These are phyloP conservation scores for Metschnikowia vanudenii DNA, from an alignment of 805 yeast genomes.

Conservation along the genomic window DNA sequence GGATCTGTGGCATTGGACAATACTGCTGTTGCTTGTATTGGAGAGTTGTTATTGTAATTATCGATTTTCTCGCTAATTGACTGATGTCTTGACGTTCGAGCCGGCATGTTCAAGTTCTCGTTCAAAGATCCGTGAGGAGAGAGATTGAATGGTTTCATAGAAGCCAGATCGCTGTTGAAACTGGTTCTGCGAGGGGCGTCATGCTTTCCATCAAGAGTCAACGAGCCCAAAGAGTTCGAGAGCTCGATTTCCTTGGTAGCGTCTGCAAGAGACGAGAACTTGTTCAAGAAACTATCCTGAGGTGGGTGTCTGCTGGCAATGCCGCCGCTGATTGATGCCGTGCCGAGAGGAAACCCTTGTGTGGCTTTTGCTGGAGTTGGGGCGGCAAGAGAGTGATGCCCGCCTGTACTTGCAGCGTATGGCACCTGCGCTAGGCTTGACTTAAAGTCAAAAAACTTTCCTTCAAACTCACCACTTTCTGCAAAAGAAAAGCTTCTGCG, in stretches of 20 bases:
- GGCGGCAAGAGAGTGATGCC: constrained; percentile 21
- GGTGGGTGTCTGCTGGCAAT: constrained; percentile 47
- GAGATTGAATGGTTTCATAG: constrained; percentile 21
- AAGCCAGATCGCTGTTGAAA: constrained; percentile 34
- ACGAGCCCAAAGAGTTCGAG: constrained; percentile 42
- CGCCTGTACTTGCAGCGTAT: constrained; percentile 24
- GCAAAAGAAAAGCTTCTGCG: constrained; percentile 41
- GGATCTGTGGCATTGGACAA: constrained; percentile 29
- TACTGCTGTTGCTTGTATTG: constrained; percentile 43
- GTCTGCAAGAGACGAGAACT: constrained; percentile 64
- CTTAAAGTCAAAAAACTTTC: constrained; percentile 45
- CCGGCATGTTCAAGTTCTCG: constrained; percentile 40
- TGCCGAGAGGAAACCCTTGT: constrained; percentile 44
- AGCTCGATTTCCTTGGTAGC: constrained; percentile 66
- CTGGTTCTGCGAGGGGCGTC: constrained; percentile 48
- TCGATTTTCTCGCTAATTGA: constrained; percentile 64
- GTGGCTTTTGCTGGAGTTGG: constrained; percentile 16
- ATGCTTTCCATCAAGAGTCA: constrained; percentile 29
- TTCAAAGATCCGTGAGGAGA: constrained; percentile 43
- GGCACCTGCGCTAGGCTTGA: constrained; percentile 34
- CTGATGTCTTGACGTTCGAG: constrained; percentile 45
- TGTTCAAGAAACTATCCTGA: constrained; percentile 54
- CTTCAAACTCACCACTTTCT: constrained; percentile 45
- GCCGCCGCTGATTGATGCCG: constrained; percentile 63
- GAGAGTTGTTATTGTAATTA: constrained; percentile 47